Percentiles rank a stretch among this genome's conserved stretches.
These are phyloP conservation scores for Astraeus odoratus DNA, from an alignment of 768 basidiomycete species.

Conservation along the genomic window DNA sequence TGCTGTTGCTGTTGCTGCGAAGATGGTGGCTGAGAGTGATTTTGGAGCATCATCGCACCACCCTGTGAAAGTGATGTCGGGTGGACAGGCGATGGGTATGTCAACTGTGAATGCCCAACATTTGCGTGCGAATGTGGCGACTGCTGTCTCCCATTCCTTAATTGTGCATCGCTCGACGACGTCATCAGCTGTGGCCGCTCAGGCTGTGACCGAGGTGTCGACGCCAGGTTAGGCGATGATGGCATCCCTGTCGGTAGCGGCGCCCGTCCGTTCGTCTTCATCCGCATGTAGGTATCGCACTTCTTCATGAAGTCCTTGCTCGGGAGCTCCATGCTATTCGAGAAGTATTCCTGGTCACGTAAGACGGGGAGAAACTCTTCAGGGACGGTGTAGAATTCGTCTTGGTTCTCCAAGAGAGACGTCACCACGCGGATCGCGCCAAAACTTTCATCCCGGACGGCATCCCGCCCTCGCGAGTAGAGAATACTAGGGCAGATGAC, in stretches of 20 bases:
- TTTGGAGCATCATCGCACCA: conserved; percentile 27
- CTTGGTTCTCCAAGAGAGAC: conserved; percentile 83
- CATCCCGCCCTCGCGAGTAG: conserved; percentile 79
- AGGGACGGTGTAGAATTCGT: conserved; percentile 93
- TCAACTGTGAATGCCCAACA: conserved; percentile 36
- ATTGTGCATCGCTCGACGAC: conserved; percentile 31
- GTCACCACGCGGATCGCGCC: conserved; percentile 81
- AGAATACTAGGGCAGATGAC: conserved; percentile 98
- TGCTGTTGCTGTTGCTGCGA: conserved; percentile 27
- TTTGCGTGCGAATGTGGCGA: conserved; percentile 35
- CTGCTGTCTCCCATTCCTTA: conserved; percentile 35
- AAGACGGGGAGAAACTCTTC: conserved; percentile 82
- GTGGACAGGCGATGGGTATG: conserved; percentile 39
- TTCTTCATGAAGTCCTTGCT: conserved; percentile 95
- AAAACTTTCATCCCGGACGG: conserved; percentile 90
- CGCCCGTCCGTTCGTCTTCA: conserved; percentile 54
- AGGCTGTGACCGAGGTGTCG: conserved; percentile 23
- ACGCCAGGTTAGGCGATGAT: conserved; percentile 19
- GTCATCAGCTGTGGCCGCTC: conserved; percentile 42
- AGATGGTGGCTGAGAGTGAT: too few relatives aligned
- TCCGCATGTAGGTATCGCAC: conserved; percentile 82
- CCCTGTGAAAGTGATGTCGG: conserved; percentile 41
- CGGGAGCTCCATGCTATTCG: conserved; percentile 80
- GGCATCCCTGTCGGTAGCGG: conserved; percentile 27
- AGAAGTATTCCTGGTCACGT: conserved; percentile 88